Conservation (phyloP, 352 stramenopile species). For the Phytopythium montanum region DNA sequence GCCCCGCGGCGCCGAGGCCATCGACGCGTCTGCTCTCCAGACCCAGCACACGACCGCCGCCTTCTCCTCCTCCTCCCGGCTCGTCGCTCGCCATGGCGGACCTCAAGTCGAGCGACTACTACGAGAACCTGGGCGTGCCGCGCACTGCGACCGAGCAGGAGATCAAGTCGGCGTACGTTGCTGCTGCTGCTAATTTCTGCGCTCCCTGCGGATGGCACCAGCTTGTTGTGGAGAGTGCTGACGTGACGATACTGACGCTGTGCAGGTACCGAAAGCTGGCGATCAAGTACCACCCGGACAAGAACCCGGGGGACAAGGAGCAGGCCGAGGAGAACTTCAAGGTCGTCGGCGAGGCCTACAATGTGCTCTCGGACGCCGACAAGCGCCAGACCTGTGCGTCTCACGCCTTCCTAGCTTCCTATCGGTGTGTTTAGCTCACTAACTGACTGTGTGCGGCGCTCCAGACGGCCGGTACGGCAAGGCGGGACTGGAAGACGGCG, state of each 20-base stretch:
- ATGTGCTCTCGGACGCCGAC: constrained; percentile 90
- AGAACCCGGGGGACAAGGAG: constrained; percentile 85
- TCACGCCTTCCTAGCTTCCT: not conserved
- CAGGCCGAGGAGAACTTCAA: constrained; percentile 92
- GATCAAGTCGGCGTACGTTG: constrained; percentile 81
- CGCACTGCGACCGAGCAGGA: constrained; percentile 66
- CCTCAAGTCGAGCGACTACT: constrained; percentile 79
- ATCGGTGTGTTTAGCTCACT: not conserved
- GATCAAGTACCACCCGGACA: constrained; percentile 93
- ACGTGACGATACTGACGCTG: too few relatives aligned
- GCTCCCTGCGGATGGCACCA: too few relatives aligned
- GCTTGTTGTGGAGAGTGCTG: too few relatives aligned
- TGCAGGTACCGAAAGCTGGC: constrained; percentile 88
- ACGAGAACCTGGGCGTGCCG: constrained; percentile 79
- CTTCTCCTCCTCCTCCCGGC: not conserved
- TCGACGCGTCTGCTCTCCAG: too few relatives aligned
- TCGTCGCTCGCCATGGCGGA: constrained; percentile 45
- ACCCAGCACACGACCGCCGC: too few relatives aligned
- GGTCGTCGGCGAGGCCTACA: constrained; percentile 92
- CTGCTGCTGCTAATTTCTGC: not conserved
- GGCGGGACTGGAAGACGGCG: constrained; percentile 84
- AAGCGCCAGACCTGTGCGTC: constrained; percentile 86
- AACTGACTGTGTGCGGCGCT: constrained; percentile 5
- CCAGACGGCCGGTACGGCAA: constrained; percentile 92
- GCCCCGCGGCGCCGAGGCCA: too few relatives aligned